Base-by-base conservation (phyloP, 257 asterid genomes). In the Solanum infundibuliforme region DNA sequence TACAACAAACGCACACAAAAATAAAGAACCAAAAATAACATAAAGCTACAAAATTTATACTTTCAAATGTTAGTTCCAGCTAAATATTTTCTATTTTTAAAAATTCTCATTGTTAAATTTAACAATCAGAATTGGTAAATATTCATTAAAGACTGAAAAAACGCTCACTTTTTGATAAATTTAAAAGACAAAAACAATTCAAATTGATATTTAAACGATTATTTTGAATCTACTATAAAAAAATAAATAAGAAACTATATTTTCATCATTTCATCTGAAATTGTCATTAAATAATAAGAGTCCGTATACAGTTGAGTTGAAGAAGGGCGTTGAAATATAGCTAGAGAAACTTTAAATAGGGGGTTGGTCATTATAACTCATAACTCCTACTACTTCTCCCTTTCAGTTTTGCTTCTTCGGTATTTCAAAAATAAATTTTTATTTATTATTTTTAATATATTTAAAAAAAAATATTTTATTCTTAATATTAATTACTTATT, bases 291-390 rank as follows among this genome's bases (percentile, higher is more conserved):
- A 92, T 92, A 41, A 66, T 87, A 75, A 84, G 91, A 88, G 90
- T 55, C 73, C 90, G 92, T 65, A 83, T 60, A 85, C 91, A 89
- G 94, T 89, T 87, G 94, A 89, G 88, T 62, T n/a, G 71, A 69
- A 84, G 86, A 74, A 48, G 83, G 32, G 89, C 85, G 55, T 69
- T 87, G 91, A 90, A 91, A 62, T 62, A 62, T 89, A 89, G 88
- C 89, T 74, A 41, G 46, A 71, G 39, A 86, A 84, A 90, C 87
- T 91, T 93, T 90, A 92, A 89, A 89, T 8, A 76, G 29, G 69
- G 39, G 69, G 43, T 10, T 48, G 86, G 90, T 87, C 84, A 86
- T 88, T 87, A 87, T 91, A 87, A 88, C 88, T 91, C 91, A 87
- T 73, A 62, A 89, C 90, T 87, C 91, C 92, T 31, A 85, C 71